Percentiles rank a stretch among this genome's conserved stretches.
These are phyloP conservation scores for Biscogniauxia mediterranea DNA, from an alignment of 2,329 filamentous ascomycete species.

Conservation along the genomic window DNA sequence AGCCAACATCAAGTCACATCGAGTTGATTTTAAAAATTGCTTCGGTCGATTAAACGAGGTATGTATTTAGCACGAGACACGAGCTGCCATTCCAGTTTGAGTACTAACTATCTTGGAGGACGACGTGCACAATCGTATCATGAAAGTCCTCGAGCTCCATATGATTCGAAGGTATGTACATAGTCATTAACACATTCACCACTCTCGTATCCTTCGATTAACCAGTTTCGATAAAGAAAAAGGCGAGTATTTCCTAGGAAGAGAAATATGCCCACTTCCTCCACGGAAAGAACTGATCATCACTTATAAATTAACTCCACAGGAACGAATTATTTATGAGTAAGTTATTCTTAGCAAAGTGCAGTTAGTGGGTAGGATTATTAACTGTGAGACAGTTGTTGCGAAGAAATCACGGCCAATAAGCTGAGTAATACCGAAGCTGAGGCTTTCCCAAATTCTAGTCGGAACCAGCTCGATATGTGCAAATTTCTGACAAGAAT, in stretches of 20 bases:
- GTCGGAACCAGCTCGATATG: no score
- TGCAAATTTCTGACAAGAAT: conserved; percentile 1
- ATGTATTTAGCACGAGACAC: no score
- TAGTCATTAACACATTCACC: no score
- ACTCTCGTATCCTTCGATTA: no score
- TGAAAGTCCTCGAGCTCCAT: conserved; percentile 6
- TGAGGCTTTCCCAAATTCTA: no score
- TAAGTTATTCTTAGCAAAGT: background rate
- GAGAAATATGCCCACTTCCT: conserved; percentile 12
- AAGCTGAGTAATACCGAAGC: no score
- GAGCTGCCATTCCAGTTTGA: background rate
- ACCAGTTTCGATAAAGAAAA: conserved; percentile 5
- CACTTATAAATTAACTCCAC: conserved; percentile 3
- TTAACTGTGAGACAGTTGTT: background rate
- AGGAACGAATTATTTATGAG: conserved; percentile 7
- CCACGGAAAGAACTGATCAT: background rate
- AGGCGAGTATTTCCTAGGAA: conserved; percentile 8
- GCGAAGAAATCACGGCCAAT: background rate
- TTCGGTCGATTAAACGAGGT: conserved; percentile 3
- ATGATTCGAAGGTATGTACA: conserved; percentile 16
- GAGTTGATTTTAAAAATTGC: background rate
- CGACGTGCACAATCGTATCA: background rate
- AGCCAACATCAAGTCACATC: background rate
- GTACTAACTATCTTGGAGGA: conserved; percentile 7
- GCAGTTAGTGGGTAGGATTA: background rate